These are phyloP conservation scores for Ceratobasidium sp. DNA, from an alignment of 1,284 basidiomycete species.

Conservation along the genomic window DNA sequence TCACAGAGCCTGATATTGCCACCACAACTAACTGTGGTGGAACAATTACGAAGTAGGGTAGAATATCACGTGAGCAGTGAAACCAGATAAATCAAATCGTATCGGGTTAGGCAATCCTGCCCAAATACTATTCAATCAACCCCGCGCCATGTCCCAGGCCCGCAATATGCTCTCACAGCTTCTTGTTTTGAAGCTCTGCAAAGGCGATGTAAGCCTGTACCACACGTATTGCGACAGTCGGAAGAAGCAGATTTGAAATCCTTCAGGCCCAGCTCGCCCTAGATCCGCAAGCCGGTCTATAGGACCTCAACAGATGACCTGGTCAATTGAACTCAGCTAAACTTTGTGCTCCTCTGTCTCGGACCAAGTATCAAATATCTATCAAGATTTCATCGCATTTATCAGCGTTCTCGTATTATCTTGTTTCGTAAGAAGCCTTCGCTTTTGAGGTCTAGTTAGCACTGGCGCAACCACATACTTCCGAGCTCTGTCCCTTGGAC, in stretches of 20 bases:
- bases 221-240: neutral
- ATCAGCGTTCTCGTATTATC: neutral
- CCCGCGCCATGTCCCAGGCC: neutral
- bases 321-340: slow-evolving; percentile 11
- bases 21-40: neutral
- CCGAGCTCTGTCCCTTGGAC: neutral
- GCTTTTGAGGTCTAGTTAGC: neutral
- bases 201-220: too few relatives aligned
- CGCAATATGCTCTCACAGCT: neutral
- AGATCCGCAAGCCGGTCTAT: neutral
- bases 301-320: neutral
- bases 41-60: neutral
- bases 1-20: neutral
- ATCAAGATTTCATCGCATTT: neutral
- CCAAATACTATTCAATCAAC: neutral
- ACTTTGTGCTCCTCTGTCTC: slow-evolving; percentile 5
- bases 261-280: neutral
- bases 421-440: neutral
- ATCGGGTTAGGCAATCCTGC: too few relatives aligned
- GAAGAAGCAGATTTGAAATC: neutral
- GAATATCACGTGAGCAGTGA: slow-evolving; percentile 9
- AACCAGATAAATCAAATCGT: too few relatives aligned
- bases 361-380: neutral
- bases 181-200: neutral
- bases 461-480: neutral